phyloP scores from a whole-genome alignment of 441 rosid species.

The Lagerstroemia fauriei region DNA sequence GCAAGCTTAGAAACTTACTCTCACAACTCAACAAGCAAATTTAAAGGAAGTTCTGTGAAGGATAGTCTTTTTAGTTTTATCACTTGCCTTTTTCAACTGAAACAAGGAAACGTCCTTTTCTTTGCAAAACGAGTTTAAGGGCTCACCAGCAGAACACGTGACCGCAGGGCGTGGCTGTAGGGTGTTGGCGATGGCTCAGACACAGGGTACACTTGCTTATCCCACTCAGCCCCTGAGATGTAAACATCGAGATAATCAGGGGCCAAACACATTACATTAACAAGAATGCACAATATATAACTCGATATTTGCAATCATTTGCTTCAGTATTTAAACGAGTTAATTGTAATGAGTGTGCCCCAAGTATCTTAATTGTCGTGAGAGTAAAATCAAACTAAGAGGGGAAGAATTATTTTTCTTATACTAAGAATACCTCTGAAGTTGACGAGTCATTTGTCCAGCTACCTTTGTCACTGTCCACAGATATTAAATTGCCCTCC shows the following conservation, averaged over 20 bases:
- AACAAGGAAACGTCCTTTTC: background rate
- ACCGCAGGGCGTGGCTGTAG: conserved; percentile 88
- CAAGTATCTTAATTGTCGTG: background rate
- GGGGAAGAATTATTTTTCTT: background rate
- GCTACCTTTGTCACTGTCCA: conserved; percentile 59
- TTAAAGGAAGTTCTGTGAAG: background rate
- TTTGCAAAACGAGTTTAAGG: background rate
- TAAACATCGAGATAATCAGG: conserved; percentile 1
- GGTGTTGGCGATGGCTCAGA: conserved; percentile 74
- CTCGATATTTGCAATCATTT: background rate
- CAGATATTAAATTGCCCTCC: conserved; percentile 65
- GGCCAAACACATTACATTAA: background rate
- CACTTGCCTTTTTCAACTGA: background rate
- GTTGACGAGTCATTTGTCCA: conserved; percentile 58
- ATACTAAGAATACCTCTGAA: conserved; percentile 56
- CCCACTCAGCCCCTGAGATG: conserved; percentile 41
- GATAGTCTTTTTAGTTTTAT: background rate
- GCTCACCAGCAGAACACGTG: conserved; percentile 92
- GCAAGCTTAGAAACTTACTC: background rate
- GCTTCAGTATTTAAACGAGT: background rate
- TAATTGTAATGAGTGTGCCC: background rate
- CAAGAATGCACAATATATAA: background rate
- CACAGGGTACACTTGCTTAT: conserved; percentile 84
- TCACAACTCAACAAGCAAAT: background rate
- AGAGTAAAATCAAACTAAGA: background rate